Evolutionary conservation across 164 flowering plant genomes (phyloP), one percentile per base, ranked within the genome.

Genomic region (Dillenia turbinata): DNA sequence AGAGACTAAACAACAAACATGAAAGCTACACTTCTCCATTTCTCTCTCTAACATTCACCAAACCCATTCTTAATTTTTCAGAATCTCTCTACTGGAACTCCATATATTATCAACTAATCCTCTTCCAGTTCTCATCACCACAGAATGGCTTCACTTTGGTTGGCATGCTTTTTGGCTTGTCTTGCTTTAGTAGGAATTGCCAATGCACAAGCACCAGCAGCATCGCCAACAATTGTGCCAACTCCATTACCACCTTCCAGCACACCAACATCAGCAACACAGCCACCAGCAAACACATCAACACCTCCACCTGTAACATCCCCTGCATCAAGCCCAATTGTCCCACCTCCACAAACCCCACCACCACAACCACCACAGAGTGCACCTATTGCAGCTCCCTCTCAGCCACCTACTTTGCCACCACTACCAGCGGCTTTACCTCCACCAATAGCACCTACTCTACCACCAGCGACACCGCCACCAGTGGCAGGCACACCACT

Each of bases 181-280:
- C 64, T 68, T 60, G 66, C 58, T 45, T 59, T 53, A 10, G 58
- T 54, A 12, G 54, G 61, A 53, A 64, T 64, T 26, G 52, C 67
- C 48, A 53, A 71, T 63, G 87, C 78, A 12, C 83, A 83, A 75
- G 33, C 71, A 55, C 81, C 85, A 11, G 77, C 79, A 16, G 70
- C 82, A n/a, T 58, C 84, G 10, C 83, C 83, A 8, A 47, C 68
- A 4, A 61, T 19, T 15, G 22, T 60, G 56, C 75, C 75, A 3
- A 56, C 67, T 11, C 33, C 73, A 49, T 10, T 44, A 0, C 56
- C 67, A 10, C 71, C 62, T 49, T 60, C 56, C 16, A 57, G 47
- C 1, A 63, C 66, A 2, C 57, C 71, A 67, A 56, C 63, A 12
- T 61, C 68, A 49, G 61, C 78, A 24, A 13, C 72, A 40, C 73